phyloP scores from a whole-genome alignment of 805 yeast genomes.

The Kuraishia borneana region DNA sequence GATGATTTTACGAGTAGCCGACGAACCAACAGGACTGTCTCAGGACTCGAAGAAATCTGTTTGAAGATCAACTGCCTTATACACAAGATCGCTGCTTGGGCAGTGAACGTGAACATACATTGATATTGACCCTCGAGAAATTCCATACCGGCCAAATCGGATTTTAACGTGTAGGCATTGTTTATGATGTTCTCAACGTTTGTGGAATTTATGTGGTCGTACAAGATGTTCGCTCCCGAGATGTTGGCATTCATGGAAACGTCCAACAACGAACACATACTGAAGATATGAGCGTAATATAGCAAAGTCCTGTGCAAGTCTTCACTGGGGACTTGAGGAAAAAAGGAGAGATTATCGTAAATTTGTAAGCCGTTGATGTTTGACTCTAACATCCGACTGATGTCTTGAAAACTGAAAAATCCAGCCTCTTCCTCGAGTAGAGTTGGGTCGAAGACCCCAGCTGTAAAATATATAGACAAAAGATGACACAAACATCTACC shows the following conservation, averaged over 20 bases:
- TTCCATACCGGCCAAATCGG: not conserved
- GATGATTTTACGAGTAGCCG: slow-evolving; percentile 1
- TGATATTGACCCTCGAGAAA: not conserved
- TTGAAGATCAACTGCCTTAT: slow-evolving; percentile 8
- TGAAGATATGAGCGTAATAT: slow-evolving; percentile 7
- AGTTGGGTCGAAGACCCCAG: slow-evolving; percentile 3
- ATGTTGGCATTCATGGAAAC: slow-evolving; percentile 4
- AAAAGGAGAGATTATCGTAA: slow-evolving; percentile 7
- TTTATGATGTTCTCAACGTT: slow-evolving; percentile 3
- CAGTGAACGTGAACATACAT: slow-evolving; percentile 3
- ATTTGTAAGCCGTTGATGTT: slow-evolving; percentile 4
- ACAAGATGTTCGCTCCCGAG: slow-evolving; percentile 2
- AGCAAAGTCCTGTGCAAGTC: slow-evolving; percentile 1
- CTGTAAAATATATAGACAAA: slow-evolving; percentile 4
- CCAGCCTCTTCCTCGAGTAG: not conserved
- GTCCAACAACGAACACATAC: slow-evolving; percentile 4
- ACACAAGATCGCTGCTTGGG: slow-evolving; percentile 6
- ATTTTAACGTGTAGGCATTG: not conserved
- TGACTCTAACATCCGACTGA: slow-evolving; percentile 3
- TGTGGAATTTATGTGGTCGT: slow-evolving; percentile 1
- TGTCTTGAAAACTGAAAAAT: slow-evolving; percentile 5
- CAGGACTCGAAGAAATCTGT: slow-evolving; percentile 7
- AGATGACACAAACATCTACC: slow-evolving; percentile 9
- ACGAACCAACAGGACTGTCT: slow-evolving; percentile 7
- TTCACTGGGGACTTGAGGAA: not conserved